phyloP scores from a whole-genome alignment of 2,329 filamentous ascomycete genomes.

The Tolypocladium amazonense region DNA sequence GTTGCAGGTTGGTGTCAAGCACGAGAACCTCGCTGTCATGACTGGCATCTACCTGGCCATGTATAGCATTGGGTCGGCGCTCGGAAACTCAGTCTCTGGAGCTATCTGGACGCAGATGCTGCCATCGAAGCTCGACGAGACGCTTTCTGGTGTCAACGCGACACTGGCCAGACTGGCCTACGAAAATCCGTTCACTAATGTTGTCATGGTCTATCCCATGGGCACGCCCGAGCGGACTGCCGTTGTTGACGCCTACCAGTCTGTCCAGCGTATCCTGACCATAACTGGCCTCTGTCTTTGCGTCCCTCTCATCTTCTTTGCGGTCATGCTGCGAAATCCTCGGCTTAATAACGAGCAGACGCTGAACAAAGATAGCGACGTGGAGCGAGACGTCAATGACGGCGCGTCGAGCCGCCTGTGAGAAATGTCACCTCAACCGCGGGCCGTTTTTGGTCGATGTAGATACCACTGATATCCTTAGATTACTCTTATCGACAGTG shows the following conservation, averaged over 20 bases:
- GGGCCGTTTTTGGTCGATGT: too few relatives aligned
- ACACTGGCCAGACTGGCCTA: constrained; percentile 25
- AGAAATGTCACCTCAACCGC: too few relatives aligned
- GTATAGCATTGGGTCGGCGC: constrained; percentile 29
- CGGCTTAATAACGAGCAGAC: constrained; percentile 34
- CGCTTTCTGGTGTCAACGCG: constrained; percentile 20
- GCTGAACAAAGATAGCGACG: constrained; percentile 24
- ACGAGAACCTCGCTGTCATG: constrained; percentile 26
- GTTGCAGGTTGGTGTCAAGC: constrained; percentile 24
- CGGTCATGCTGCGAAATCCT: constrained; percentile 31
- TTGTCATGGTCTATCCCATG: constrained; percentile 22
- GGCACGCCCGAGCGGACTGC: constrained; percentile 32
- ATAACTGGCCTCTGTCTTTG: constrained; percentile 39
- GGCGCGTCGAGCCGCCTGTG: too few relatives aligned
- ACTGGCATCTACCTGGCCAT: constrained; percentile 27
- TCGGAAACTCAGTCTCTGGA: constrained; percentile 28
- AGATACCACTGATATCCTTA: too few relatives aligned
- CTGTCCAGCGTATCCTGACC: constrained; percentile 34
- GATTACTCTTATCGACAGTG: too few relatives aligned
- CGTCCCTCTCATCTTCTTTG: constrained; percentile 35
- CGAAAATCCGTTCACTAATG: constrained; percentile 24
- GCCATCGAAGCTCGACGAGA: constrained; percentile 17
- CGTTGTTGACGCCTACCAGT: constrained; percentile 33
- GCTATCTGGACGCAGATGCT: constrained; percentile 32
- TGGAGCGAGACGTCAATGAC: too few relatives aligned